Evolutionary conservation across 1,284 basidiomycete genomes (phyloP).

Genomic region (Agroathelia rolfsii): DNA sequence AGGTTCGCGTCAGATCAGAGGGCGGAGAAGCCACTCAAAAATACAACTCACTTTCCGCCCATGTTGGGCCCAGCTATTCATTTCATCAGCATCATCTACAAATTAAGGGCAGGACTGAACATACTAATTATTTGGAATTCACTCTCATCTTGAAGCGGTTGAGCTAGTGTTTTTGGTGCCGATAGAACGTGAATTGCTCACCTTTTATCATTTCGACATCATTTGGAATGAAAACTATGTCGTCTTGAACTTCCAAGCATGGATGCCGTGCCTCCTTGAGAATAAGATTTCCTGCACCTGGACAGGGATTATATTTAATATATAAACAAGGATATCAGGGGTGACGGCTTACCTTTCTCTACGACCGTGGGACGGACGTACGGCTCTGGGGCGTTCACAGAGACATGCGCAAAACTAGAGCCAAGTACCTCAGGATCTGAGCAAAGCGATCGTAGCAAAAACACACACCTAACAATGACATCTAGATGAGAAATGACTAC

Average conservation of each 20-base stretch:
- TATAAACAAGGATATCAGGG: no score
- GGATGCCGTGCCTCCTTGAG: slow-evolving; percentile 87
- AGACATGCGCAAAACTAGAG: slow-evolving; percentile 81
- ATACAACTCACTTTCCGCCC: slow-evolving; percentile 92
- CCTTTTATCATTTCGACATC: slow-evolving; percentile 86
- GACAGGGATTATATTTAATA: no score
- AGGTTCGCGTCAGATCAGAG: slow-evolving; percentile 1
- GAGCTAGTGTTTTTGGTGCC: no score
- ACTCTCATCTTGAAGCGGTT: slow-evolving; percentile 41
- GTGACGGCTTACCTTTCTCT: slow-evolving; percentile 55
- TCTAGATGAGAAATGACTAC: slow-evolving; percentile 84
- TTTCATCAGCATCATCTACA: slow-evolving; percentile 11
- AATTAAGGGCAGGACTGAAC: no score
- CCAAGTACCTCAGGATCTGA: slow-evolving; percentile 63
- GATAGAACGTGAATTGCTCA: no score
- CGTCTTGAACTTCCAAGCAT: slow-evolving; percentile 94
- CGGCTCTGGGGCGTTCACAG: slow-evolving; percentile 75
- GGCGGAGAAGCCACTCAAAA: slow-evolving; percentile 63
- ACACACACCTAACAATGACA: no score
- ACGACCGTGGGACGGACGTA: slow-evolving; percentile 79
- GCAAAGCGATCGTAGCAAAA: no score
- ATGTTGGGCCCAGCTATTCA: slow-evolving; percentile 86
- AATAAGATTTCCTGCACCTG: slow-evolving; percentile 71
- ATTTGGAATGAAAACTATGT: slow-evolving; percentile 92
- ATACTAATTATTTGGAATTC: slow-evolving; percentile 84